These are phyloP conservation scores for Parmales sp. DNA, from an alignment of 108 stramenopile species.

Conservation along the genomic window DNA sequence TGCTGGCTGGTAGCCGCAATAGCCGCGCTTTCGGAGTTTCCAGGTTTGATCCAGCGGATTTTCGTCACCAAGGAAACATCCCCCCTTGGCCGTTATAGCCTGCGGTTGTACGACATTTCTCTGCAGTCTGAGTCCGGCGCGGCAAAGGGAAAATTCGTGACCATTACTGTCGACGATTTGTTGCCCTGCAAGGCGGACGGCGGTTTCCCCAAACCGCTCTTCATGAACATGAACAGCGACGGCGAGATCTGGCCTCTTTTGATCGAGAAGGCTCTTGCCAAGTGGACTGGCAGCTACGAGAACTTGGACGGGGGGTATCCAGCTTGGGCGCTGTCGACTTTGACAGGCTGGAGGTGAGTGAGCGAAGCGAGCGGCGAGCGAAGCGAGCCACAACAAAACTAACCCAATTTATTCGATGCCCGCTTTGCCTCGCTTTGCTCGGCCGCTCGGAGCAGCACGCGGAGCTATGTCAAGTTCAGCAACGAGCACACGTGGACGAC, in stretches of 20 bases:
- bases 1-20: constrained; percentile 17
- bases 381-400: not conserved
- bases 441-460: not conserved
- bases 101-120: not conserved
- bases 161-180: constrained; percentile 11
- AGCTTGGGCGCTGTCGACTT: not conserved
- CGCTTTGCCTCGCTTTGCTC: not conserved
- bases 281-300: constrained; percentile 13
- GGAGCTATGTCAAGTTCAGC: no score
- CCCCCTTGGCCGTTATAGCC: constrained; percentile 11
- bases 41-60: constrained; percentile 11
- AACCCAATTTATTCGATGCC: not conserved
- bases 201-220: not conserved
- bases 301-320: constrained; percentile 10
- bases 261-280: constrained; percentile 16
- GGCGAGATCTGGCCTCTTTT: constrained; percentile 14
- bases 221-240: not conserved
- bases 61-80: constrained; percentile 14
- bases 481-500: no score
- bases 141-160: constrained; percentile 4
- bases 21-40: constrained; percentile 10
- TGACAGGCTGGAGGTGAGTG: constrained; percentile 20
- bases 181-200: constrained; percentile 8
- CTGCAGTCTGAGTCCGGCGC: not conserved
- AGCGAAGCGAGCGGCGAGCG: not conserved